A percentile compares a stretch with the other conserved stretches of the same genome.
Conservation (phyloP, 164 flowering plant genomes). For the Saururus chinensis region DNA sequence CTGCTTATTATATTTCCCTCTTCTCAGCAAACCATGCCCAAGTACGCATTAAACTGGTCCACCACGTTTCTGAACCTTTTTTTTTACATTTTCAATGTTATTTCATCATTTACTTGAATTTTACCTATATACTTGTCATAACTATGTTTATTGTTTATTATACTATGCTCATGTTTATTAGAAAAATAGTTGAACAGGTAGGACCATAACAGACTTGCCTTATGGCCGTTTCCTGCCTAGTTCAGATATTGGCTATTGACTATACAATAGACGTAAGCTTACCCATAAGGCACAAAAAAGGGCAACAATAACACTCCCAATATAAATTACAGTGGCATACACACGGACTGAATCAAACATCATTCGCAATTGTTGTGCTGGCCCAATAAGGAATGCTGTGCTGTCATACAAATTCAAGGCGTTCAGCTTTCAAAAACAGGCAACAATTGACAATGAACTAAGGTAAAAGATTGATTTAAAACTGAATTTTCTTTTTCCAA, state of each 20-base stretch:
- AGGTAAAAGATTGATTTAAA: background rate
- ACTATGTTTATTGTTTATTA: too few relatives aligned
- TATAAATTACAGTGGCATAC: slow-evolving; percentile 62
- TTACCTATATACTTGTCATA: too few relatives aligned
- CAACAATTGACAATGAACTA: background rate
- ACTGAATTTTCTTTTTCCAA: too few relatives aligned
- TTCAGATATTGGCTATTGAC: background rate
- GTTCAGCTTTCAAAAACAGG: background rate
- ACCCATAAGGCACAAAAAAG: slow-evolving; percentile 80
- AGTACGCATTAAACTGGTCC: too few relatives aligned
- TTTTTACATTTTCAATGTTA: too few relatives aligned
- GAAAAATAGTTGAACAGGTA: background rate
- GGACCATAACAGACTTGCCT: background rate
- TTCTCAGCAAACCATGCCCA: too few relatives aligned
- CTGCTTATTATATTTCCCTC: too few relatives aligned
- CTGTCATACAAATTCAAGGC: slow-evolving; percentile 36
- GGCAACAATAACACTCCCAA: slow-evolving; percentile 46
- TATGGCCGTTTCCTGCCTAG: background rate
- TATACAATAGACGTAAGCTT: slow-evolving; percentile 13
- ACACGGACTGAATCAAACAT: slow-evolving; percentile 82
- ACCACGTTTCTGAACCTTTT: too few relatives aligned
- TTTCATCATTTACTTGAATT: too few relatives aligned
- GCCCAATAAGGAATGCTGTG: slow-evolving; percentile 81
- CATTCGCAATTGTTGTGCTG: slow-evolving; percentile 55
- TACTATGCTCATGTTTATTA: background rate